A percentile compares a stretch with the other conserved stretches of the same genome.
Conservation (phyloP, 768 basidiomycete species). For the Tylopilus sp. region DNA sequence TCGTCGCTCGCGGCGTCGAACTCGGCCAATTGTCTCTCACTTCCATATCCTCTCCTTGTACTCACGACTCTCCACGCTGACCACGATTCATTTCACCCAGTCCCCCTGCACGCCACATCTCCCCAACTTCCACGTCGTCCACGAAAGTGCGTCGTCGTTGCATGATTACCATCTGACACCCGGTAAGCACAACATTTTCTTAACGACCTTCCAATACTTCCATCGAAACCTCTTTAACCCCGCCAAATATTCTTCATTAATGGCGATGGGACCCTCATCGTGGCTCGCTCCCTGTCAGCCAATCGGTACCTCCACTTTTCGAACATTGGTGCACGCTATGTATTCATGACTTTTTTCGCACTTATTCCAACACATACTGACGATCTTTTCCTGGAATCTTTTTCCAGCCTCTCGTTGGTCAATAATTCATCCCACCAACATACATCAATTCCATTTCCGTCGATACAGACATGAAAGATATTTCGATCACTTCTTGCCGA, state of each 20-base stretch:
- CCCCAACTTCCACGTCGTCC: conserved; percentile 27
- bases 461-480: conserved; percentile 70
- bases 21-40: conserved; percentile 14
- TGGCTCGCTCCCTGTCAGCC: not conserved
- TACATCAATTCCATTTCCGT: conserved; percentile 22
- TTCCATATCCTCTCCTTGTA: conserved; percentile 22
- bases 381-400: conserved; percentile 19
- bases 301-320: not conserved
- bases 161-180: conserved; percentile 38
- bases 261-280: not conserved
- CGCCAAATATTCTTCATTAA: conserved; percentile 8
- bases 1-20: conserved; percentile 24
- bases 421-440: conserved; percentile 40
- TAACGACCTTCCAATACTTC: not conserved
- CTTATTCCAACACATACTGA: conserved; percentile 16
- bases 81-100: conserved; percentile 36
- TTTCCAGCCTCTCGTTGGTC: conserved; percentile 43
- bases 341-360: conserved; percentile 5
- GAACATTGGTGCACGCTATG: conserved; percentile 1
- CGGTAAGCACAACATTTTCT: conserved; percentile 32
- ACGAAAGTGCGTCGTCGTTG: conserved; percentile 43
- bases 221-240: conserved; percentile 2
- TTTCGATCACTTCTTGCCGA: conserved; percentile 53
- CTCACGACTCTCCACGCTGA: conserved; percentile 37
- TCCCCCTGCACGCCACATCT: conserved; percentile 28